These are phyloP conservation scores for Neurospora africana DNA, from an alignment of 495 filamentous ascomycete genomes.

Conservation along the genomic window DNA sequence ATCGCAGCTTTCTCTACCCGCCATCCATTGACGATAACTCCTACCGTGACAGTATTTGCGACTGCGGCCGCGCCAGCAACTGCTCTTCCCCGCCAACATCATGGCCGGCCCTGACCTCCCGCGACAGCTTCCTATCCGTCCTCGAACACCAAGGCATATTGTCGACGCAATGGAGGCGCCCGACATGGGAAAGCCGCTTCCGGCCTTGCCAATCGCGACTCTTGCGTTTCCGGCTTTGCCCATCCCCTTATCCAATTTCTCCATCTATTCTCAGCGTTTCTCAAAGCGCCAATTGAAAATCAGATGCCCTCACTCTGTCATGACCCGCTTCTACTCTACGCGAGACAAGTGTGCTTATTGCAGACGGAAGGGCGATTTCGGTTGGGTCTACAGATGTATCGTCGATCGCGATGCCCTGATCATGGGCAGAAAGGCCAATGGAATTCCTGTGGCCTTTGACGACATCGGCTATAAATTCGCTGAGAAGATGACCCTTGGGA, in stretches of 20 bases:
- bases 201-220: not conserved
- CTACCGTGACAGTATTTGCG: not conserved
- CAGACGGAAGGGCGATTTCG: slow-evolving; percentile 32
- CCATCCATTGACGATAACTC: not conserved
- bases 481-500: slow-evolving; percentile 16
- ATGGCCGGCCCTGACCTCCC: not conserved
- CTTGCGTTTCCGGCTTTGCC: not conserved
- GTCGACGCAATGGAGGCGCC: not conserved
- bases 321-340: slow-evolving; percentile 44
- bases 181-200: not conserved
- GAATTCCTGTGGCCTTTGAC: slow-evolving; percentile 23
- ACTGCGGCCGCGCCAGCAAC: not conserved
- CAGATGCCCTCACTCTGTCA: slow-evolving; percentile 48
- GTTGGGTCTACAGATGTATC: slow-evolving; percentile 59
- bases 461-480: slow-evolving; percentile 13
- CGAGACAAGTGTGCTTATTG: slow-evolving; percentile 42
- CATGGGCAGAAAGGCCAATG: slow-evolving; percentile 23
- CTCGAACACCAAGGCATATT: not conserved
- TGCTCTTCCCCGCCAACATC: not conserved
- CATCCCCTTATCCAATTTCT: slow-evolving; percentile 6
- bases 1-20: not conserved
- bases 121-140: not conserved
- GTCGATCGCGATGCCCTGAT: slow-evolving; percentile 44
- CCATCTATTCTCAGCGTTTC: not conserved
- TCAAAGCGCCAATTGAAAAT: slow-evolving; percentile 11